Evolutionary conservation across 2,329 filamentous ascomycete species (phyloP).

Genomic region (Calonectria montana): DNA sequence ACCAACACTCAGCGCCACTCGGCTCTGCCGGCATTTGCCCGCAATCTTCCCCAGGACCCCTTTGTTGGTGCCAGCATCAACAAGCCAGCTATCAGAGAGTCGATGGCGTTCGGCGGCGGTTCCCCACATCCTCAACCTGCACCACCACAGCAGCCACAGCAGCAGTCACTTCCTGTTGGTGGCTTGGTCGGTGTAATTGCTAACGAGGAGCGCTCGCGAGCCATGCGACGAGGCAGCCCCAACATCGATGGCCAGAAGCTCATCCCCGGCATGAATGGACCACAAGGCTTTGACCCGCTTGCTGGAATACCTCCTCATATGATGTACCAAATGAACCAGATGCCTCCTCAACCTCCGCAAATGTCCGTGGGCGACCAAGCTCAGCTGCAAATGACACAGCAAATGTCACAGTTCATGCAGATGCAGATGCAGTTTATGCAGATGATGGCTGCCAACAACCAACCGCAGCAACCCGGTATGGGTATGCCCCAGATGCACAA

Average conservation of each 20-base stretch:
- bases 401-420: constrained; percentile 90
- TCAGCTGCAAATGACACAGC: constrained; percentile 83
- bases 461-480: constrained; percentile 34
- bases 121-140: constrained; percentile 37
- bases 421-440: constrained; percentile 97
- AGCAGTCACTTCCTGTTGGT: constrained; percentile 68
- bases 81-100: constrained; percentile 78
- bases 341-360: constrained; percentile 54
- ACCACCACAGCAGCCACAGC: constrained; percentile 48
- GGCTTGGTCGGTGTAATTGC: constrained; percentile 91
- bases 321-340: constrained; percentile 52
- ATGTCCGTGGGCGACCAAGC: constrained; percentile 75
- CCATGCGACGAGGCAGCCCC: constrained; percentile 82
- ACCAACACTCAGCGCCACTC: constrained; percentile 45
- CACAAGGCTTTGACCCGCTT: constrained; percentile 60
- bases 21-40: constrained; percentile 82
- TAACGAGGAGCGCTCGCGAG: constrained; percentile 82
- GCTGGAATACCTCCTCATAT: constrained; percentile 59
- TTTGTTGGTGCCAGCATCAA: constrained; percentile 85
- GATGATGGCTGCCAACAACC: constrained; percentile 69
- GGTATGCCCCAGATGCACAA: constrained; percentile 42
- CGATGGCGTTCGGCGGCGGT: constrained; percentile 75
- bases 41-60: constrained; percentile 84
- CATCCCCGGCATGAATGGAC: constrained; percentile 50
- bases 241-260: constrained; percentile 67